Evolutionary conservation across 371 early-diverging fungal species (phyloP).

Genomic region (Rhizopus arrhizus): DNA sequence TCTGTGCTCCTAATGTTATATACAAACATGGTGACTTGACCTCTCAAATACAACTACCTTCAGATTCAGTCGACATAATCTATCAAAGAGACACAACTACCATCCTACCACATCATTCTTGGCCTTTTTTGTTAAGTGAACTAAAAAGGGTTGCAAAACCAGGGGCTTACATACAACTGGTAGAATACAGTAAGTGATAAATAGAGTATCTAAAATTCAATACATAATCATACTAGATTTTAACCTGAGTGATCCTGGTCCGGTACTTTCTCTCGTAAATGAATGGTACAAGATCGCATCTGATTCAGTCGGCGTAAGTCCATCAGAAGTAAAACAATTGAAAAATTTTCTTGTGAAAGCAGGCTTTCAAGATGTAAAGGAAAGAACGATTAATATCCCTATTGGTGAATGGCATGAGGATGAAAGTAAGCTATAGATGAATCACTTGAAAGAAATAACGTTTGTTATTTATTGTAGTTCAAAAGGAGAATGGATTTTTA

Average conservation of each 20-base stretch:
- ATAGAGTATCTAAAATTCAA: not conserved
- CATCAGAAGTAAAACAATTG: constrained; percentile 17
- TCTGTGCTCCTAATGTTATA: constrained; percentile 19
- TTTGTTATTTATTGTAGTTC: constrained; percentile 13
- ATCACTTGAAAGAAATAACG: too few species aligned
- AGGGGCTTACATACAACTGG: constrained; percentile 56
- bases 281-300: constrained; percentile 47
- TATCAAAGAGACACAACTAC: constrained; percentile 57
- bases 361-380: constrained; percentile 36
- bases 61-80: constrained; percentile 57
- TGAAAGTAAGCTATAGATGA: constrained; percentile 24
- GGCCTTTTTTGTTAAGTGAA: constrained; percentile 45
- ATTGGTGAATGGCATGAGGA: constrained; percentile 53
- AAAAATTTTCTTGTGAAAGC: constrained; percentile 7
- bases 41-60: constrained; percentile 28
- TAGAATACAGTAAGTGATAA: constrained; percentile 40
- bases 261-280: constrained; percentile 39
- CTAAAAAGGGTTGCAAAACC: constrained; percentile 50
- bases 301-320: constrained; percentile 32
- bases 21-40: constrained; percentile 33
- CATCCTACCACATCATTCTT: constrained; percentile 45
- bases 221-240: constrained; percentile 22
- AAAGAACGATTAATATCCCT: constrained; percentile 34
- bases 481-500: constrained; percentile 45
- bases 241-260: constrained; percentile 38